Conservation (phyloP, 192 early-diverging fungal species). For the Rhizoclosmatium sp. region DNA sequence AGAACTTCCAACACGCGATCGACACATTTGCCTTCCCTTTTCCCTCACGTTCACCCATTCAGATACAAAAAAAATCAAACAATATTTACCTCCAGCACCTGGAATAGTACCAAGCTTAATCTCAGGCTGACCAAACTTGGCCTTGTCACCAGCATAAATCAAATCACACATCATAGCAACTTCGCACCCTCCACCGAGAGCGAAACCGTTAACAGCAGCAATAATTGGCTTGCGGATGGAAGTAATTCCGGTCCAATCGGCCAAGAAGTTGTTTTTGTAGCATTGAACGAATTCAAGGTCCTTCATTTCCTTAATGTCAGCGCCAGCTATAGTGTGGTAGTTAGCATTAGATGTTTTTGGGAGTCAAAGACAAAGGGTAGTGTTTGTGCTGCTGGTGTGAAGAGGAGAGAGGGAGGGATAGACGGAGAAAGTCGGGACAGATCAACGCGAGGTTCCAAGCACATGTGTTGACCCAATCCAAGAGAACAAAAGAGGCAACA, state of each 20-base stretch:
- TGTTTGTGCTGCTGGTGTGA: neutral
- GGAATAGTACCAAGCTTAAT: constrained; percentile 99
- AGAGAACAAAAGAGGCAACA: no score
- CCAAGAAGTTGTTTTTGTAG: constrained; percentile 92
- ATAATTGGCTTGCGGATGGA: constrained; percentile 94
- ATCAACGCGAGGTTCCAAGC: no score
- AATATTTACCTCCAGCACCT: constrained; percentile 61
- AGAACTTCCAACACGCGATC: no score
- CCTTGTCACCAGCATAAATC: constrained; percentile 98
- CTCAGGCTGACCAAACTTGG: constrained; percentile 97
- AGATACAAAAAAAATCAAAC: no score
- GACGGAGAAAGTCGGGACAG: neutral
- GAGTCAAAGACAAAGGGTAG: neutral
- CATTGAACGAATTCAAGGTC: constrained; percentile 84
- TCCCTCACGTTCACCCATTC: no score
- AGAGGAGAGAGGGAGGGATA: neutral
- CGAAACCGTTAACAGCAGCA: constrained; percentile 98
- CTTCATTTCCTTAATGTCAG: constrained; percentile 99
- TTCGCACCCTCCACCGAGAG: constrained; percentile 98
- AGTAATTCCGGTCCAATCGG: constrained; percentile 93
- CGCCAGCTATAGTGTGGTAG: constrained; percentile 73
- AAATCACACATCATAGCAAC: constrained; percentile 99
- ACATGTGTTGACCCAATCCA: no score
- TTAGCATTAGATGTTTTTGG: neutral
- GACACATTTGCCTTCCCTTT: no score